Conservation (phyloP, 2,329 filamentous ascomycete genomes). For the Tolypocladium tundrense region DNA sequence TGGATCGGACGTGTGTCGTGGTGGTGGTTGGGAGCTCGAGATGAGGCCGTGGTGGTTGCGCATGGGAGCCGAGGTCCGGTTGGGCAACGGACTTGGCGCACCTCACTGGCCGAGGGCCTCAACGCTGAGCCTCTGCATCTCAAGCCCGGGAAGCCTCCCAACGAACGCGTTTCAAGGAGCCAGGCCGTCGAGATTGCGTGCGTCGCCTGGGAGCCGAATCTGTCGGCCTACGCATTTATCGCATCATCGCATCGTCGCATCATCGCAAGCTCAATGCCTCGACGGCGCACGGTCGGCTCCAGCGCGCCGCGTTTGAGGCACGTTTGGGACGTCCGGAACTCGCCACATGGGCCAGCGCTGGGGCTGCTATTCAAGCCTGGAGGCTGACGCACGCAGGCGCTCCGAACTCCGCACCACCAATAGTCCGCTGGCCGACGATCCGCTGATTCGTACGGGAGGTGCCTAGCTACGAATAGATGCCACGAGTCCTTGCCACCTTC, state of each 20-base stretch:
- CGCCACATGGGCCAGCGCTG: neutral
- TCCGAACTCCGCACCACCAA: neutral
- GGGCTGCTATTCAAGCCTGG: neutral
- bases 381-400: neutral
- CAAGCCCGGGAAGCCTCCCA: neutral
- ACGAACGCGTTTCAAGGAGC: neutral
- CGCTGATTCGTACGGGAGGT: neutral
- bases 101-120: neutral
- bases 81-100: neutral
- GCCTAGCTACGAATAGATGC: neutral
- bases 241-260: too few relatives aligned
- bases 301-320: neutral
- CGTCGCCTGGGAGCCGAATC: too few relatives aligned
- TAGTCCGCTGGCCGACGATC: neutral
- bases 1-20: too few relatives aligned
- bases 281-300: neutral
- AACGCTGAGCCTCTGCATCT: neutral
- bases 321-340: neutral
- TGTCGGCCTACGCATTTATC: fast-evolving
- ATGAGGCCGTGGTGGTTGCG: too few relatives aligned
- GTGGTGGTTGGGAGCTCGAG: too few relatives aligned
- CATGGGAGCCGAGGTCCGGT: too few relatives aligned
- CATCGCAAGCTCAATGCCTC: neutral
- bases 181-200: neutral
- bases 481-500: neutral